Evolutionary conservation across 2,329 filamentous ascomycete species (phyloP).

Genomic region (Scedosporium dehoogii): DNA sequence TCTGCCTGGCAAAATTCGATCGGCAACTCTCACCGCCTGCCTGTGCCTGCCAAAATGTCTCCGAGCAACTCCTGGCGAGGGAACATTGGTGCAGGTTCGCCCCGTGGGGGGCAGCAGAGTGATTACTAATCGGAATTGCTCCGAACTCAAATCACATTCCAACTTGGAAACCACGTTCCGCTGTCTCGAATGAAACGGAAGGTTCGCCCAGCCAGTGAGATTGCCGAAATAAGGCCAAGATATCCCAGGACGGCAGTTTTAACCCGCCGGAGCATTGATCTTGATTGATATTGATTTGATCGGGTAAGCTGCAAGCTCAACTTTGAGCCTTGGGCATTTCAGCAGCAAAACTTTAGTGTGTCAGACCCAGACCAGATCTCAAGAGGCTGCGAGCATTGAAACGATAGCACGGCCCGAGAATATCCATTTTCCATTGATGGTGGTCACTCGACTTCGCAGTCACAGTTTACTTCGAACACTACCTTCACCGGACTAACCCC

Average conservation of each 20-base stretch:
- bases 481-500: background rate
- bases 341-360: background rate
- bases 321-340: background rate
- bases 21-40: conserved; percentile 1
- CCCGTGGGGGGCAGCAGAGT: background rate
- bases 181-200: too few species aligned
- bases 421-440: background rate
- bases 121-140: background rate
- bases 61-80: background rate
- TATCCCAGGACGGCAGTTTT: background rate
- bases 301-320: background rate
- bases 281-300: too few species aligned
- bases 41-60: background rate
- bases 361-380: background rate
- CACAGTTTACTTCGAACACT: background rate
- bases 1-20: background rate
- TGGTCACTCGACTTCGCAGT: background rate
- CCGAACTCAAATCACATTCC: background rate
- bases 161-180: too few species aligned
- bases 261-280: background rate
- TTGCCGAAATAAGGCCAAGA: background rate
- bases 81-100: background rate
- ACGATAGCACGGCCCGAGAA: background rate
- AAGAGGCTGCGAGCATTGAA: background rate
- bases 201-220: background rate